These are phyloP conservation scores for Psilocybe tampanensis DNA, from an alignment of 768 basidiomycete species.

Conservation along the genomic window DNA sequence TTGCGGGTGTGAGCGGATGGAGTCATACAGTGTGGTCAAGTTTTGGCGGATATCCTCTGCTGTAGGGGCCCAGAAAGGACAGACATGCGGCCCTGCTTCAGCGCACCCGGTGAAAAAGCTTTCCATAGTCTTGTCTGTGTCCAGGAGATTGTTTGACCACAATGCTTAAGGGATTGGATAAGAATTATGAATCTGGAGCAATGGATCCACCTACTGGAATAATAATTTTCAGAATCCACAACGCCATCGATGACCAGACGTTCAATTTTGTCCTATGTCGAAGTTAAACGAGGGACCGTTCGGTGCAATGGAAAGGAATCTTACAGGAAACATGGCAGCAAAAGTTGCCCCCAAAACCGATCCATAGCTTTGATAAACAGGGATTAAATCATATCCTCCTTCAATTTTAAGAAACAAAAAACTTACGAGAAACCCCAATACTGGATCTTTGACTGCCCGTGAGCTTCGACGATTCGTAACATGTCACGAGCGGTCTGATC, in stretches of 20 bases:
- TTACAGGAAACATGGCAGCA: conserved; percentile 36
- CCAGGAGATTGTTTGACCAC: conserved; percentile 38
- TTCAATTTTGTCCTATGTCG: conserved; percentile 24
- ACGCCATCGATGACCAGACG: conserved; percentile 43
- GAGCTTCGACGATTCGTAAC: conserved; percentile 34
- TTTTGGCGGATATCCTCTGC: conserved; percentile 35
- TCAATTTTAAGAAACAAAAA: not conserved
- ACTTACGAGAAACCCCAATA: conserved; percentile 36
- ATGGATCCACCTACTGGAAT: conserved; percentile 27
- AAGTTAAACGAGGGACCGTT: not conserved
- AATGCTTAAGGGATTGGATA: conserved; percentile 22
- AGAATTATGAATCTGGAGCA: not conserved
- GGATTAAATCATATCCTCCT: not conserved
- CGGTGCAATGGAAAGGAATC: not conserved
- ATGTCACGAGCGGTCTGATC: conserved; percentile 40
- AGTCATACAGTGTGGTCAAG: conserved; percentile 33
- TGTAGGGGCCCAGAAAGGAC: conserved; percentile 41
- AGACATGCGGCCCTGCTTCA: conserved; percentile 35
- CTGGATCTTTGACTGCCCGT: conserved; percentile 33
- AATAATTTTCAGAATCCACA: conserved; percentile 42
- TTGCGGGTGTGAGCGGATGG: conserved; percentile 33
- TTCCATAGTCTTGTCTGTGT: conserved; percentile 37
- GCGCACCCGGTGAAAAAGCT: conserved; percentile 39
- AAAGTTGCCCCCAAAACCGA: conserved; percentile 31
- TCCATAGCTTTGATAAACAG: conserved; percentile 23